Conservation (phyloP, 2,329 filamentous ascomycete genomes). For the Dendryphion nanum region DNA sequence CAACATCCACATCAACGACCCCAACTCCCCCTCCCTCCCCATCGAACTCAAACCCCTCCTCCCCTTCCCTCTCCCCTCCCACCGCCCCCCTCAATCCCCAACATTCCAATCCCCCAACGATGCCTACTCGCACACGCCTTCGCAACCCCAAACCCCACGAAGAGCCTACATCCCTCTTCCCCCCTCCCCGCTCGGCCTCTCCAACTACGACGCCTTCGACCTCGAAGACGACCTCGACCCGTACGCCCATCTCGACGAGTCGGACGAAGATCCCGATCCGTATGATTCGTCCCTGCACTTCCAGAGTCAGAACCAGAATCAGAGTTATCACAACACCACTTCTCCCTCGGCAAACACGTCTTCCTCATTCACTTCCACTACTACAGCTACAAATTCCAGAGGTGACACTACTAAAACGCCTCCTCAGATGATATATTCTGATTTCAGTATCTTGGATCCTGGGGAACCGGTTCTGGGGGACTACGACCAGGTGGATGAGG, state of each 20-base stretch:
- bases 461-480: constrained; percentile 21
- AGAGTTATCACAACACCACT: not conserved
- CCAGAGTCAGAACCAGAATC: constrained; percentile 8
- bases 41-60: not conserved
- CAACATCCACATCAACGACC: constrained; percentile 20
- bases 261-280: constrained; percentile 14
- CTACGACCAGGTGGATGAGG: constrained; percentile 26
- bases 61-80: not conserved
- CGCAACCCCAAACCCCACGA: constrained; percentile 15
- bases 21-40: not conserved
- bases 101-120: constrained; percentile 32
- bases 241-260: constrained; percentile 32
- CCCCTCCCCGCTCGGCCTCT: constrained; percentile 40
- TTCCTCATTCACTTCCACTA: constrained; percentile 6
- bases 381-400: constrained; percentile 4
- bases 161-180: constrained; percentile 33
- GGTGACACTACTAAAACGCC: constrained; percentile 7
- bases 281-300: not conserved
- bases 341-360: constrained; percentile 7
- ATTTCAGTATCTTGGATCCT: constrained; percentile 21
- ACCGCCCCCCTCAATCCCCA: not conserved
- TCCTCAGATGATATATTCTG: constrained; percentile 14
- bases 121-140: constrained; percentile 23
- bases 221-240: constrained; percentile 32
- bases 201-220: constrained; percentile 46